Evolutionary conservation across 2,329 filamentous ascomycete genomes (phyloP).

Genomic region (Plenodomus tracheiphilus): DNA sequence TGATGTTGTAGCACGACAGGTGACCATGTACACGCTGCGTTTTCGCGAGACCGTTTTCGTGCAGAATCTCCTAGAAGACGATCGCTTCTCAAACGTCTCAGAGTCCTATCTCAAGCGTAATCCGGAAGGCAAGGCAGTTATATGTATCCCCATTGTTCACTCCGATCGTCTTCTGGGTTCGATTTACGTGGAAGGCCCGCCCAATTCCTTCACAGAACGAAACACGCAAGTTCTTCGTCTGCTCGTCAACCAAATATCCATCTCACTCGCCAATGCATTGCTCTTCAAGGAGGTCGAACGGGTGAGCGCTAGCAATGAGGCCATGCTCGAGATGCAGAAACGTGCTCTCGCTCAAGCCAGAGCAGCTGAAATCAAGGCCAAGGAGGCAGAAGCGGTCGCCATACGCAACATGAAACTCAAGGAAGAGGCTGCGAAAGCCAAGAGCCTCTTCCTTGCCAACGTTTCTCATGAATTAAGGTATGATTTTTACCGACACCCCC

Average conservation of each 20-base stretch:
- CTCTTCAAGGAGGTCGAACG: conserved; percentile 72
- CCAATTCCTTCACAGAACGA: conserved; percentile 76
- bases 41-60: conserved; percentile 77
- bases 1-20: conserved; percentile 72
- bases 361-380: conserved; percentile 75
- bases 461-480: conserved; percentile 59
- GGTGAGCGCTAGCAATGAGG: conserved; percentile 75
- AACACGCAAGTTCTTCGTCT: conserved; percentile 60
- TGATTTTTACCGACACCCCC: not conserved
- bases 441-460: conserved; percentile 71
- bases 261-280: conserved; percentile 66
- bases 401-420: conserved; percentile 79
- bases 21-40: conserved; percentile 75
- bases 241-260: conserved; percentile 75
- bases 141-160: conserved; percentile 78
- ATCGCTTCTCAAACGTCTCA: conserved; percentile 75
- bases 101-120: conserved; percentile 70
- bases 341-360: conserved; percentile 71
- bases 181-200: conserved; percentile 76
- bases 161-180: conserved; percentile 73
- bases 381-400: conserved; percentile 74
- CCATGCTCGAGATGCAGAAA: conserved; percentile 78
- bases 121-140: conserved; percentile 72
- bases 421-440: conserved; percentile 80
- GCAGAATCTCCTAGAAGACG: conserved; percentile 72